Evolutionary conservation across 768 basidiomycete species (phyloP), one percentile per base, ranked within the genome.

Genomic region (Cantharellus cinnabarinus): DNA sequence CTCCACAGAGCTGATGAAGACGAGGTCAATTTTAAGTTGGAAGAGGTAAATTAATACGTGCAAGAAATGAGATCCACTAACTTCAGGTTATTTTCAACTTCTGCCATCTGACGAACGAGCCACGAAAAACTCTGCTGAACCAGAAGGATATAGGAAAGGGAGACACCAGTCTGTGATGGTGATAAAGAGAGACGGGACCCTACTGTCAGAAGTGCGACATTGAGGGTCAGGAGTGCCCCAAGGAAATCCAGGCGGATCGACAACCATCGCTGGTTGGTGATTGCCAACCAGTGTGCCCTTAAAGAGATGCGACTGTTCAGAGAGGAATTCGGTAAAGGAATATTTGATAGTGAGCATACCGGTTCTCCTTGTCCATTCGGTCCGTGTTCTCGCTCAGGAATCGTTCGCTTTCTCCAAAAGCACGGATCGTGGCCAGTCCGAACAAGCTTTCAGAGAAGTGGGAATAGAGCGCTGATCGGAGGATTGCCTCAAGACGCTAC

Each of bases 371-470:
- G 66, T 88, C 84, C 58, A 84, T 77, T 65, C 77, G 79, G 50
- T 76, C 74, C 63, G 77, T 73, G 65, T 87, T 87, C 53, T 81
- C 77, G 7, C 70, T 67, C 34, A 82, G 69, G 69, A 88, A 90
- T 5, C 82, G 74, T 0, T 70, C 66, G 2, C 76, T 72, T 64
- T 78, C 78, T 41, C 81, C 80, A 63, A 85, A 90, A 41, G 83
- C 83, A 41, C 86, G 77, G 53, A 87, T 79, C 3, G 82, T 85
- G 0, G 79, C 74, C 38, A 81, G 71, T 14, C 85, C 85, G 65
- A 80, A 80, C 3, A 89, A 71, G 1, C 81, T 83, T 68, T 88
- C 86, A 0, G 82, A 78, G 66, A 88, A 83, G 65, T 85, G 83
- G 0, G 83, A 77, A 66, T 88, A 88, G 4, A 89, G 74, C 5